Percentiles rank a stretch among this genome's conserved stretches.
phyloP scores from a whole-genome alignment of 73 alveolate genomes.

The Tetrahymena elliotti region DNA sequence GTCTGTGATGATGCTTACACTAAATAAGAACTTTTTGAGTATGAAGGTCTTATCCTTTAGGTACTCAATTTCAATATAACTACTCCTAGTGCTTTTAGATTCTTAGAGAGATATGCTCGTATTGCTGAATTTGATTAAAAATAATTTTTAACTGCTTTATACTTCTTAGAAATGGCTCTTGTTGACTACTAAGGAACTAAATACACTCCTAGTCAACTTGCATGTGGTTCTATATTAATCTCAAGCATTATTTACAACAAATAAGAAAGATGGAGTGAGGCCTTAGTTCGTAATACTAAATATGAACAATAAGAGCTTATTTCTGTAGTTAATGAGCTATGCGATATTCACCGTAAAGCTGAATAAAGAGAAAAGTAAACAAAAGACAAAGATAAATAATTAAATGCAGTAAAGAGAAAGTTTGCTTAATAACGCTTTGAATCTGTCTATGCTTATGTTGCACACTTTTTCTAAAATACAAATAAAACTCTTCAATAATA shows the following conservation, averaged over 20 bases:
- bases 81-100: slow-evolving; percentile 50
- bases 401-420: neutral
- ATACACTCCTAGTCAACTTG: neutral
- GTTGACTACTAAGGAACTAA: neutral
- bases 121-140: neutral
- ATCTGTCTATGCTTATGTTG: neutral
- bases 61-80: slow-evolving; percentile 73
- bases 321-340: neutral
- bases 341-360: neutral
- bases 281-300: neutral
- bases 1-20: slow-evolving; percentile 93
- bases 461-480: neutral
- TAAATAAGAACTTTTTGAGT: slow-evolving; percentile 73
- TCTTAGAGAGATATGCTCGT: slow-evolving; percentile 44
- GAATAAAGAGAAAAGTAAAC: neutral
- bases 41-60: slow-evolving; percentile 78
- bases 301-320: neutral
- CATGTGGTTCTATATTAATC: neutral
- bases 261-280: neutral
- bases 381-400: neutral
- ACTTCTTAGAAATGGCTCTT: neutral
- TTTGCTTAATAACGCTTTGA: neutral
- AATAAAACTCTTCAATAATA: neutral
- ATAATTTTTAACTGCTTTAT: neutral
- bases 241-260: neutral